Base-by-base conservation (phyloP, 345 rosid species). In the Eucalyptus regnans region DNA sequence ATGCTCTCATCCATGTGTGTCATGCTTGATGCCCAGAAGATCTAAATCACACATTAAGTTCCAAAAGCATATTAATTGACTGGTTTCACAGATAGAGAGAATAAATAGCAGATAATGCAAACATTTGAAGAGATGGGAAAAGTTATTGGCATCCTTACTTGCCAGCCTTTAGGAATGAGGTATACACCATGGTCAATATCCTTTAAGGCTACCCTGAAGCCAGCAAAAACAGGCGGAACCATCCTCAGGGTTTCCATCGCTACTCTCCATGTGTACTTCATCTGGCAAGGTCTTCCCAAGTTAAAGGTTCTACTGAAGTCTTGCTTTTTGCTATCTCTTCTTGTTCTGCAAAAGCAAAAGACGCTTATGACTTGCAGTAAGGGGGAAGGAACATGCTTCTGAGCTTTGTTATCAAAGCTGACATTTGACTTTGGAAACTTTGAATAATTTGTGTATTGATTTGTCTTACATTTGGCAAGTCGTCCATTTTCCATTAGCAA, bases 91-190 rank as follows among this genome's bases (percentile, higher is more conserved):
- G 23, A 54, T 20, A 54, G 0, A 22, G 52, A 44, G 81, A 17
- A 41, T 44, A 11, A 41, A 60, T 54, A 5, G 62, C 12, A 7
- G 68, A 44, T 12, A 3, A 37, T 7, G 15, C 31, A 64, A 60
- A 7, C 41, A 43, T 33, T 20, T n/a, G 81, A 51, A 87, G 52
- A 85, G 27, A 49, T 41, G 3, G 7, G 41, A 83, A 12, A 33
- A 13, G 25, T 27, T 27, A 41, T 46, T 16, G 8, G 87, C 22
- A 25, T 84, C 58, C 88, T 54, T 52, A 92, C 94, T 80, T 91
- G 94, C 96, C 95, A 94, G 10, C 93, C 93, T 90, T 92, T 87
- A 18, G 96, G 95, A 54, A 93, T 94, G 87, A 91, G 87, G 91
- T 92, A 92, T 41, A 93, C 93, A 1, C 88, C 91, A n/a, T 86